A percentile compares a stretch with the other conserved stretches of the same genome.
Conservation (phyloP, 148 eudicot species). For the Chenopodium album region DNA sequence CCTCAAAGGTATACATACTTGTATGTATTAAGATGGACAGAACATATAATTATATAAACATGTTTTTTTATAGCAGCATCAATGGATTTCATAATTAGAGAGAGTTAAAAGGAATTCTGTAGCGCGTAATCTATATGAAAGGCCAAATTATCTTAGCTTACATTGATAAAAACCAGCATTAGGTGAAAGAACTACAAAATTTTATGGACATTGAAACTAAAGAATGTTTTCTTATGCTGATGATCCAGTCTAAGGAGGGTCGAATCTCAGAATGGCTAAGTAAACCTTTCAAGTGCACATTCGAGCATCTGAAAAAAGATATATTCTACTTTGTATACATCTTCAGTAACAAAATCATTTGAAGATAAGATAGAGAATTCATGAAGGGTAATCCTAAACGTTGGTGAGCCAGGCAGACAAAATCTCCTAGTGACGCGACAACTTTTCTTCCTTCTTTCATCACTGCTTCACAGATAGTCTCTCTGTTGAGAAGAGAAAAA, state of each 20-base stretch:
- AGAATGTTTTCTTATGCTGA: background rate
- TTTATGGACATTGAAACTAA: no score
- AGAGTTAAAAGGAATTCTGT: no score
- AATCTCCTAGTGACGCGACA: background rate
- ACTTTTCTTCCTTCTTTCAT: conserved; percentile 6
- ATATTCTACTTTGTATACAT: background rate
- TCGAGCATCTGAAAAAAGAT: background rate
- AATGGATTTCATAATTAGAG: no score
- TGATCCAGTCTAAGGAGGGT: no score
- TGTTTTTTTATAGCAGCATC: no score
- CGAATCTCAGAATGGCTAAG: background rate
- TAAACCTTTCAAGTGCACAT: background rate
- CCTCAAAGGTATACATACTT: no score
- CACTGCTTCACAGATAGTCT: conserved; percentile 55
- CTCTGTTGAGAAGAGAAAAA: conserved; percentile 31
- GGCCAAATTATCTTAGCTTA: background rate
- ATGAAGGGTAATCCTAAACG: background rate
- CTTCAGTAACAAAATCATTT: background rate
- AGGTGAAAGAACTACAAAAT: background rate
- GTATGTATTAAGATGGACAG: no score
- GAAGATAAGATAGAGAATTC: background rate
- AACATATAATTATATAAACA: no score
- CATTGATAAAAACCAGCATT: background rate
- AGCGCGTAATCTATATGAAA: no score
- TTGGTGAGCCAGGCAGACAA: background rate